phyloP scores from a whole-genome alignment of 2,329 filamentous ascomycete species.

The Metarhizium guizhouense region DNA sequence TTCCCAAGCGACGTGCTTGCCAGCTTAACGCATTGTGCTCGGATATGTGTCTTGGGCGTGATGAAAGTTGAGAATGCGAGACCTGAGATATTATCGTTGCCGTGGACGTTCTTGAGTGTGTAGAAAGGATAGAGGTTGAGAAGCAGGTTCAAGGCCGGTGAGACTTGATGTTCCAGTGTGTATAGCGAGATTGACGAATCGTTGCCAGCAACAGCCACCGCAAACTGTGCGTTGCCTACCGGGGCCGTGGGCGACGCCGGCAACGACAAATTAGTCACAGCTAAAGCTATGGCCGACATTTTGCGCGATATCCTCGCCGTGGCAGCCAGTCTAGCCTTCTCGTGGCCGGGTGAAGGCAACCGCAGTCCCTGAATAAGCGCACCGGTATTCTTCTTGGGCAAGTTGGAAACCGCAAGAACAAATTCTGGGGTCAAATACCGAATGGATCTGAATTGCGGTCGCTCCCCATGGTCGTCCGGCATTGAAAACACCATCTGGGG shows the following conservation, averaged over 20 bases:
- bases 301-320: slow-evolving; percentile 52
- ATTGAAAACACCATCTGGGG: slow-evolving; percentile 49
- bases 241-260: slow-evolving; percentile 39
- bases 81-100: slow-evolving; percentile 46
- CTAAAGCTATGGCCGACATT: slow-evolving; percentile 68
- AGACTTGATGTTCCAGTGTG: slow-evolving; percentile 60
- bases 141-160: slow-evolving; percentile 38
- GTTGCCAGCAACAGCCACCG: slow-evolving; percentile 71
- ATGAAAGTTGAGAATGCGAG: slow-evolving; percentile 50
- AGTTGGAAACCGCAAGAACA: slow-evolving; percentile 47
- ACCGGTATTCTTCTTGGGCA: slow-evolving; percentile 46
- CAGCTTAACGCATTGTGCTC: slow-evolving; percentile 50
- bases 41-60: slow-evolving; percentile 37
- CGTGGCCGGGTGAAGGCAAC: slow-evolving; percentile 30
- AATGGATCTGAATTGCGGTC: slow-evolving; percentile 47
- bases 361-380: slow-evolving; percentile 48
- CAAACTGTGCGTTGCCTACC: slow-evolving; percentile 62
- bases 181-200: slow-evolving; percentile 71
- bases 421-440: slow-evolving; percentile 51
- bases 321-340: slow-evolving; percentile 40
- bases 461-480: slow-evolving; percentile 34
- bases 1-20: slow-evolving; percentile 77
- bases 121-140: slow-evolving; percentile 42
- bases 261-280: slow-evolving; percentile 60
- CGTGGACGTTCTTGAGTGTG: slow-evolving; percentile 45